Conservation (phyloP, 2,329 filamentous ascomycete genomes). For the Stachybotrys chartarum region DNA sequence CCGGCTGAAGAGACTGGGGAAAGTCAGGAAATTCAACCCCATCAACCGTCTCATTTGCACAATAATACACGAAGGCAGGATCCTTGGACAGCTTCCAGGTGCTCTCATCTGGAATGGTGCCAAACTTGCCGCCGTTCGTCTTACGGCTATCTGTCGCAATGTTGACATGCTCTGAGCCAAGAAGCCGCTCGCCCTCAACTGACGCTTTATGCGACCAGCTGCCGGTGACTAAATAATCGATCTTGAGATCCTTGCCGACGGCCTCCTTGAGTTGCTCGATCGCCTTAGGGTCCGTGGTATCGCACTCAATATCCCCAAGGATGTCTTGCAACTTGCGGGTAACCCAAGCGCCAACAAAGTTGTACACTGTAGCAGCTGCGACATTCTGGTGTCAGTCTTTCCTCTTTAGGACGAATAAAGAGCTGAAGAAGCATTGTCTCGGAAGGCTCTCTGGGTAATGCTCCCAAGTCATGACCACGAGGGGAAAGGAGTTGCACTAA, state of each 20-base stretch:
- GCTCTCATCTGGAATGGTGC: slow-evolving; percentile 69
- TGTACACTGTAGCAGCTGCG: background rate
- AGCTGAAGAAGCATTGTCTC: too few relatives aligned
- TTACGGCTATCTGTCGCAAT: slow-evolving; percentile 63
- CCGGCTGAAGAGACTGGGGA: slow-evolving; percentile 55
- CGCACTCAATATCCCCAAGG: too few relatives aligned
- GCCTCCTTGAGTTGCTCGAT: too few relatives aligned
- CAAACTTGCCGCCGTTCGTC: slow-evolving; percentile 73
- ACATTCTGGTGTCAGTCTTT: too few relatives aligned
- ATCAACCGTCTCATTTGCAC: slow-evolving; percentile 91
- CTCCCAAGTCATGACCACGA: too few relatives aligned
- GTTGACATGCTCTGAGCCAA: slow-evolving; percentile 76
- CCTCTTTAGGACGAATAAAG: too few relatives aligned
- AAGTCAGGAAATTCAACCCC: slow-evolving; percentile 51
- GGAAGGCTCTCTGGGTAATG: too few relatives aligned
- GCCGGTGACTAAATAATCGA: slow-evolving; percentile 84
- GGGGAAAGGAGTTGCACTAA: too few relatives aligned
- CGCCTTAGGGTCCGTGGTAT: too few relatives aligned
- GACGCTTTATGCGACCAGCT: slow-evolving; percentile 83
- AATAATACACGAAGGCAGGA: slow-evolving; percentile 79
- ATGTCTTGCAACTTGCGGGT: background rate
- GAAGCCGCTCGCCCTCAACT: slow-evolving; percentile 70
- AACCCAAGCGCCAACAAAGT: background rate
- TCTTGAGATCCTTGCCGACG: background rate
- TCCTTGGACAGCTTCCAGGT: slow-evolving; percentile 67